Evolutionary conservation across 441 rosid species (phyloP).

Genomic region (Gossypium trilobum): DNA sequence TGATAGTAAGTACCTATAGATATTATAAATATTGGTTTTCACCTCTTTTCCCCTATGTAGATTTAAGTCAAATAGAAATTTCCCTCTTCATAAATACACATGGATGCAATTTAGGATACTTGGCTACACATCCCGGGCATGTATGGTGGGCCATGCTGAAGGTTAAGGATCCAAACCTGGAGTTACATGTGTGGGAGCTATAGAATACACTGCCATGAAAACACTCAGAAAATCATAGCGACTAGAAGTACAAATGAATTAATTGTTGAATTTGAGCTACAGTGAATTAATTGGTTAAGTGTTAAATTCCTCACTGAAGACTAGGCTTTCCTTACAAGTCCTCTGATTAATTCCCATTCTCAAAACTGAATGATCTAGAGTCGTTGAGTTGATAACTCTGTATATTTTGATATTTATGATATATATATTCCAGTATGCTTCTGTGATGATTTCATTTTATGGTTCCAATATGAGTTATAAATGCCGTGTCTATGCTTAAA

Average conservation of each 20-base stretch:
- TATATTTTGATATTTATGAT: neutral
- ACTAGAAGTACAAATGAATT: neutral
- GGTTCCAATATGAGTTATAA: conserved; percentile 2
- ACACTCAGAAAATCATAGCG: neutral
- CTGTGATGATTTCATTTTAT: neutral
- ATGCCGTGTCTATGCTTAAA: neutral
- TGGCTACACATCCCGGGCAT: neutral
- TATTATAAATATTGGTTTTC: neutral
- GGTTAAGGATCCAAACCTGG: neutral
- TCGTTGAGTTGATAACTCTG: neutral
- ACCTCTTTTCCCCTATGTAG: neutral
- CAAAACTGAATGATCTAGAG: neutral
- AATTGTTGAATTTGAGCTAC: neutral
- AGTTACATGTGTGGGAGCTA: neutral
- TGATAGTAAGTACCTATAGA: neutral
- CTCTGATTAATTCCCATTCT: neutral
- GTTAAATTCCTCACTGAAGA: neutral
- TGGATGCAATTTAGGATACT: neutral
- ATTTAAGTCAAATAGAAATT: neutral
- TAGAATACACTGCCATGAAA: neutral
- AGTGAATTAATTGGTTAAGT: neutral
- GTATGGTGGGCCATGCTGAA: neutral
- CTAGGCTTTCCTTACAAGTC: conserved; percentile 1
- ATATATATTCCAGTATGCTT: neutral
- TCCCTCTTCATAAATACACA: neutral